Percentiles rank a stretch among this genome's conserved stretches.
Conservation (phyloP, 163 green algal genomes). For the Volvox carteri region DNA sequence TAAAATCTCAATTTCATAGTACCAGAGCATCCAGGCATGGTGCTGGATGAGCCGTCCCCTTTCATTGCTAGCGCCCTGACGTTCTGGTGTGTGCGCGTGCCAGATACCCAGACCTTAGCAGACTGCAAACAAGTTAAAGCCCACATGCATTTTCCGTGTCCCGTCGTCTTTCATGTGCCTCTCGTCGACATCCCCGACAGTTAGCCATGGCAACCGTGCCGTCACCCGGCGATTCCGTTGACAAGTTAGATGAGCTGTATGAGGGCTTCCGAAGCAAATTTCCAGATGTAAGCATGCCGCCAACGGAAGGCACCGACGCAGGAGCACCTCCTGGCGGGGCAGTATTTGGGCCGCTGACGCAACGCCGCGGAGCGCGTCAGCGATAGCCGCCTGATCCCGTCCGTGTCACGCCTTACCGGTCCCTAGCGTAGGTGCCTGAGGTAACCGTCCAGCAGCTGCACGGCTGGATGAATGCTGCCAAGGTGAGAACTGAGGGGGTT, state of each 20-base stretch:
- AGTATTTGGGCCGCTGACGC: too few relatives aligned
- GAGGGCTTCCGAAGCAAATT: constrained; percentile 15
- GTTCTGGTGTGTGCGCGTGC: not conserved
- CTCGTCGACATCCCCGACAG: not conserved
- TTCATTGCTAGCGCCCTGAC: not conserved
- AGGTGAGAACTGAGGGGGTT: too few relatives aligned
- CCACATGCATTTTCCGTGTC: too few relatives aligned
- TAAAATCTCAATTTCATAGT: not conserved
- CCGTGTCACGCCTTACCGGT: not conserved
- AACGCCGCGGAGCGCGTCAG: too few relatives aligned
- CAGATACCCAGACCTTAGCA: too few relatives aligned
- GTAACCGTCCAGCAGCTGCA: constrained; percentile 3
- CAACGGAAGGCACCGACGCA: not conserved
- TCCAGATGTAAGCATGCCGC: not conserved
- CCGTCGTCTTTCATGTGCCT: not conserved
- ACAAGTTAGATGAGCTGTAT: constrained; percentile 5
- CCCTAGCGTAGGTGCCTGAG: constrained; percentile 25
- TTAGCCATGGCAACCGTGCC: not conserved
- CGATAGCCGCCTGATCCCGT: too few relatives aligned
- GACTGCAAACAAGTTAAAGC: too few relatives aligned
- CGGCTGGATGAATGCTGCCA: not conserved
- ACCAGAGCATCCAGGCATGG: not conserved
- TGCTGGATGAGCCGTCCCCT: not conserved
- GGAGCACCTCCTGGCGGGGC: too few relatives aligned
- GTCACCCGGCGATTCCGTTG: not conserved